Conservation (phyloP, 352 stramenopile genomes). For the Thraustotheca clavata region DNA sequence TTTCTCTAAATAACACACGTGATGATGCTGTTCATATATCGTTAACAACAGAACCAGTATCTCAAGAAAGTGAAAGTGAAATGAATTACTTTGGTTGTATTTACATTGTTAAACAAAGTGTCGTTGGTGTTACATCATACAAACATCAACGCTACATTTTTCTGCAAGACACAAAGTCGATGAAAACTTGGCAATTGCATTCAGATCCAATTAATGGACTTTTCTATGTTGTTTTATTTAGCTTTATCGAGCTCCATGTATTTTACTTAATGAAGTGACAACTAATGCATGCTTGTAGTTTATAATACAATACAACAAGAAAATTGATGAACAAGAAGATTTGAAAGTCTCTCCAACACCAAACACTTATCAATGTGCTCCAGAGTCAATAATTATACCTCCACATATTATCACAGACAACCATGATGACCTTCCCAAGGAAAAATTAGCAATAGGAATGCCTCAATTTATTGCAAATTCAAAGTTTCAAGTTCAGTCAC, state of each 20-base stretch:
- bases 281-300: slow-evolving; percentile 2
- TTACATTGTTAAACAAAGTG: slow-evolving; percentile 14
- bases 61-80: not conserved
- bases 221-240: slow-evolving; percentile 8
- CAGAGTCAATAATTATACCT: too few relatives aligned
- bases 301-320: slow-evolving; percentile 8
- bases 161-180: not conserved
- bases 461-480: not conserved
- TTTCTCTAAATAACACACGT: not conserved
- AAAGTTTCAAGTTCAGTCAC: not conserved
- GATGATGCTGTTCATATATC: not conserved
- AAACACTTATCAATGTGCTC: too few relatives aligned
- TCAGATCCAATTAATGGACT: not conserved
- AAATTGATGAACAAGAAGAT: not conserved
- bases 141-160: not conserved
- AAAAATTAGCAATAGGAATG: too few relatives aligned
- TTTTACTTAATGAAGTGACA: not conserved
- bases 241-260: slow-evolving; percentile 6
- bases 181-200: not conserved
- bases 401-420: too few relatives aligned
- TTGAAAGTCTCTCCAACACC: not conserved
- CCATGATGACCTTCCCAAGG: too few relatives aligned
- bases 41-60: slow-evolving; percentile 5
- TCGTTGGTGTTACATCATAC: slow-evolving; percentile 13
- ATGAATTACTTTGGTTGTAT: not conserved